Percentiles rank a stretch among this genome's conserved stretches.
phyloP scores from a whole-genome alignment of 2,329 filamentous ascomycete species.

The Pseudomassariella vexata region DNA sequence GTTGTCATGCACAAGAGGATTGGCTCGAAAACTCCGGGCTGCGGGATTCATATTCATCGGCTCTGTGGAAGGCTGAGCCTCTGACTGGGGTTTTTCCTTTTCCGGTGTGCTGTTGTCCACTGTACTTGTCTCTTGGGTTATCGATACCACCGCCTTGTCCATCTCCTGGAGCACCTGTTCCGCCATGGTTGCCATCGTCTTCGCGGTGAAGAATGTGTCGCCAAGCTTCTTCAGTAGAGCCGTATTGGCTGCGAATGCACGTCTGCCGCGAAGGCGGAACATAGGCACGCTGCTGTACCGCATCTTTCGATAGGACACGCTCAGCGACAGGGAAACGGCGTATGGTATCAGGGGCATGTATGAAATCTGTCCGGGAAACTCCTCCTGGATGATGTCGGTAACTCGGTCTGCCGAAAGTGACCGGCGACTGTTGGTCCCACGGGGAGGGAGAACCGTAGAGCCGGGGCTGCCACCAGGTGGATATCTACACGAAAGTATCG shows the following conservation, averaged over 20 bases:
- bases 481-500: constrained; percentile 56
- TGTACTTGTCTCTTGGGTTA: constrained; percentile 28
- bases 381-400: constrained; percentile 45
- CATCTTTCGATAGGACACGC: constrained; percentile 60
- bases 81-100: constrained; percentile 12
- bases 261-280: constrained; percentile 50
- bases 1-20: too few relatives aligned
- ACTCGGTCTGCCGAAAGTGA: constrained; percentile 54
- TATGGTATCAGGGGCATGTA: constrained; percentile 56
- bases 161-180: constrained; percentile 51
- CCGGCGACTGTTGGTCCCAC: constrained; percentile 48
- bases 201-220: constrained; percentile 53
- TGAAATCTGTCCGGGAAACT: constrained; percentile 37
- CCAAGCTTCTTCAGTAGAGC: constrained; percentile 45
- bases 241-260: constrained; percentile 49
- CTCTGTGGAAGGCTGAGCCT: constrained; percentile 6
- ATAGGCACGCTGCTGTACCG: constrained; percentile 53
- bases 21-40: too few relatives aligned
- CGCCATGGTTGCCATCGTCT: constrained; percentile 48
- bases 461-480: constrained; percentile 23
- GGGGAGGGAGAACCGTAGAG: constrained; percentile 36
- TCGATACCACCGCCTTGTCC: constrained; percentile 44
- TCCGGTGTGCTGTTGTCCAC: constrained; percentile 13
- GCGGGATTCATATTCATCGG: constrained; percentile 8
- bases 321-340: constrained; percentile 54